Evolutionary conservation across 257 asterid genomes (phyloP).

Genomic region (Solanum bulbocastanum): DNA sequence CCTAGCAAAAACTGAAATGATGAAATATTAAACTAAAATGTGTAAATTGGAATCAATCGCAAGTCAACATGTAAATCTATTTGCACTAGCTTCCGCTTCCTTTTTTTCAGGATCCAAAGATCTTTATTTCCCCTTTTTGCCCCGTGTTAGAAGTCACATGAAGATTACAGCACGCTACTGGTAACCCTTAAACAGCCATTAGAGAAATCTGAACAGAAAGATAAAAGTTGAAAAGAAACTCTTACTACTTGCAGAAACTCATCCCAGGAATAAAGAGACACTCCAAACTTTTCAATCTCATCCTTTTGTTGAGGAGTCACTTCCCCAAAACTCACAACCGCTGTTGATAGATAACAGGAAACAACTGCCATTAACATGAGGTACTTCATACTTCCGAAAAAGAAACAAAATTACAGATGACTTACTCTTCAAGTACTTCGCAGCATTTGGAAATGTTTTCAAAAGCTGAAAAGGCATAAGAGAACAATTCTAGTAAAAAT

Average conservation of each 20-base stretch:
- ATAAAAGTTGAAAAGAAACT: neutral
- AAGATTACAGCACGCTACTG: neutral
- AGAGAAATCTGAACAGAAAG: neutral
- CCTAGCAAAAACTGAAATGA: neutral
- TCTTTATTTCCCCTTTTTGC: neutral
- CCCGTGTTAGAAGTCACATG: neutral
- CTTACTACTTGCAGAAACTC: conserved; percentile 71
- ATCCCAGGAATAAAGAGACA: conserved; percentile 65
- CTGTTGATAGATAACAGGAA: conserved; percentile 30
- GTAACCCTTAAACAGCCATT: neutral
- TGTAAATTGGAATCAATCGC: neutral
- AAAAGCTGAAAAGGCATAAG: conserved; percentile 52
- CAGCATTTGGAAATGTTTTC: conserved; percentile 65
- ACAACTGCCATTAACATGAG: neutral
- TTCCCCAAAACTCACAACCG: conserved; percentile 77
- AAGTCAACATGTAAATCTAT: neutral
- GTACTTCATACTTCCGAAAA: neutral
- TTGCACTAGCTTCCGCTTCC: neutral
- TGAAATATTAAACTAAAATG: neutral
- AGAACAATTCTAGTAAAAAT: conserved; percentile 12
- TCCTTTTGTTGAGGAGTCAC: conserved; percentile 66
- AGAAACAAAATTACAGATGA: neutral
- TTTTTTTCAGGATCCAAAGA: neutral
- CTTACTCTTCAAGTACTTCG: conserved; percentile 74
- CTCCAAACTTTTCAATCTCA: conserved; percentile 49